Conservation (phyloP, 2,329 filamentous ascomycete genomes). For the Talaromyces sp. region DNA sequence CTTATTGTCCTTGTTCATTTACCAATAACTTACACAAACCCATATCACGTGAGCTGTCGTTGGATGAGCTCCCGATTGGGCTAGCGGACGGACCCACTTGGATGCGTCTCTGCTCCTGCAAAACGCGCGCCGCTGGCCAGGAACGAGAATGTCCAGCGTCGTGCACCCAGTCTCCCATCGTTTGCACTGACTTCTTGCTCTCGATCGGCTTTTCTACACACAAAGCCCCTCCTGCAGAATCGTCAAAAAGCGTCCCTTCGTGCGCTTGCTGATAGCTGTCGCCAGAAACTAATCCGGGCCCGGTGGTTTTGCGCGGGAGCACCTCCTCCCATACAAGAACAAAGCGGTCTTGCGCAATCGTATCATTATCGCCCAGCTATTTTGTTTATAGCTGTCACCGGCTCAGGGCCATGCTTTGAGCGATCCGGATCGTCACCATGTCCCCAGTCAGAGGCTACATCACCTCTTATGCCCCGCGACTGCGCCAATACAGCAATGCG, state of each 20-base stretch:
- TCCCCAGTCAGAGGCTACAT: conserved; percentile 77
- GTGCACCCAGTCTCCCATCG: not conserved
- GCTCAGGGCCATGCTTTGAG: conserved; percentile 32
- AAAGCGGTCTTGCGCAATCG: not conserved
- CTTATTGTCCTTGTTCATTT: not conserved
- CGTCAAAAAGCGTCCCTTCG: not conserved
- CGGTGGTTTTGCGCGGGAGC: not conserved
- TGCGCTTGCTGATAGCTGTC: not conserved
- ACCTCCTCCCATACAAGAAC: not conserved
- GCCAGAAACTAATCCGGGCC: not conserved
- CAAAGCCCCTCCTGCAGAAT: not conserved
- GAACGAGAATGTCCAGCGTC: not conserved
- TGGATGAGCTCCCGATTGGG: not conserved
- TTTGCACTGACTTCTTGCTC: not conserved
- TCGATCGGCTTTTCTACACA: not conserved
- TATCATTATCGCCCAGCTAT: not conserved
- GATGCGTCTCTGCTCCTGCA: not conserved
- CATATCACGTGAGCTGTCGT: not conserved
- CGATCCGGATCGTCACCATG: conserved; percentile 31
- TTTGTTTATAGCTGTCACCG: not conserved
- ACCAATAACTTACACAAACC: not conserved
- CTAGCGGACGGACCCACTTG: not conserved
- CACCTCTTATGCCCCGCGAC: conserved; percentile 82
- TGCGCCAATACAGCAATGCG: conserved; percentile 87
- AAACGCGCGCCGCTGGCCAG: not conserved